phyloP scores from a whole-genome alignment of 2,329 filamentous ascomycete species.

The Orbilia brochopaga region DNA sequence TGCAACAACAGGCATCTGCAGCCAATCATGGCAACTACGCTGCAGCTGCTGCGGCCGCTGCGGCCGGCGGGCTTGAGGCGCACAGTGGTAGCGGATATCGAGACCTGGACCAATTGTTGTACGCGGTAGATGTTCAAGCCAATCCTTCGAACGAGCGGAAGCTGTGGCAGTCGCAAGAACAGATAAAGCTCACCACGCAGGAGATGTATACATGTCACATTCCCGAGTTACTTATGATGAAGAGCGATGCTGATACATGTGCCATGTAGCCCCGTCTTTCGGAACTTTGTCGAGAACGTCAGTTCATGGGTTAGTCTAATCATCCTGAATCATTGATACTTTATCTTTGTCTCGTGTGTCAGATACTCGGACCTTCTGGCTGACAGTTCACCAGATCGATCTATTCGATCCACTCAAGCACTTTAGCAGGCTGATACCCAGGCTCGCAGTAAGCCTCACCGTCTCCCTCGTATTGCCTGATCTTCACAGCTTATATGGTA shows the following conservation, averaged over 20 bases:
- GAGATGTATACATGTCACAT: conserved; percentile 43
- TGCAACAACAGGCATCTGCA: conserved; percentile 41
- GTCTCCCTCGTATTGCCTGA: conserved; percentile 59
- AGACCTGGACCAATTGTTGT: conserved; percentile 42
- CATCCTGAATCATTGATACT: no score
- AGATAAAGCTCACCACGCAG: conserved; percentile 51
- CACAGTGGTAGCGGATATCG: conserved; percentile 36
- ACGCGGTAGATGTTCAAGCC: conserved; percentile 39
- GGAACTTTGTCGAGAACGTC: conserved; percentile 53
- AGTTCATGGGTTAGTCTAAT: conserved; percentile 52
- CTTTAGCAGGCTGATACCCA: conserved; percentile 57
- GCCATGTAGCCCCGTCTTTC: conserved; percentile 47
- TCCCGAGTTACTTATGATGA: neutral
- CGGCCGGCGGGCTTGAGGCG: conserved; percentile 21
- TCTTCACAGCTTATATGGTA: conserved; percentile 56
- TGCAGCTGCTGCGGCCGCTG: neutral
- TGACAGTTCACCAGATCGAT: conserved; percentile 54
- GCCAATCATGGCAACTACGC: conserved; percentile 26
- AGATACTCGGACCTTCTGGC: neutral
- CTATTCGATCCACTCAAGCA: conserved; percentile 57
- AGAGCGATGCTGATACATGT: neutral
- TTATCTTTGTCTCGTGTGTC: conserved; percentile 9
- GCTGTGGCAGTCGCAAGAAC: conserved; percentile 52
- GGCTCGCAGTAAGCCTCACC: conserved; percentile 55
- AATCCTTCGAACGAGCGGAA: conserved; percentile 45